Conservation (phyloP, 768 basidiomycete species). For the Hygrophorus pudorinus region DNA sequence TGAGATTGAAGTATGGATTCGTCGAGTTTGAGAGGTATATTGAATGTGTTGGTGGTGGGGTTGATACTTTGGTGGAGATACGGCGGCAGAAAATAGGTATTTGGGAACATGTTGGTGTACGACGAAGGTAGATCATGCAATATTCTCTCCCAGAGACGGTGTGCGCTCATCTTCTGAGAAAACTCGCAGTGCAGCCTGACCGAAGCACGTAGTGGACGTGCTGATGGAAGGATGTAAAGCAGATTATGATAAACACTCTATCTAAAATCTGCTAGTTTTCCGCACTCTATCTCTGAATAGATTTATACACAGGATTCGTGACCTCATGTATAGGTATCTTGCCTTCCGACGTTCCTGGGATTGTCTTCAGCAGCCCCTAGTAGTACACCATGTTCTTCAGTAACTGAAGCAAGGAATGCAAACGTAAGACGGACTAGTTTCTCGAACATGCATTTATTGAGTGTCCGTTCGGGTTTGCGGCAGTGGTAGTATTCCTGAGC, state of each 20-base stretch:
- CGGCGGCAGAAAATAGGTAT: not conserved
- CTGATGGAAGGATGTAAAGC: no score
- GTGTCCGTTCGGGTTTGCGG: conserved; percentile 75
- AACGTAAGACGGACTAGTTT: conserved; percentile 65
- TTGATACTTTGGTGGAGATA: not conserved
- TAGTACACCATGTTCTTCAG: conserved; percentile 1
- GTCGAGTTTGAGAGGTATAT: conserved; percentile 70
- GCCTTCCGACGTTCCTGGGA: conserved; percentile 81
- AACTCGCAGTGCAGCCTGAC: no score
- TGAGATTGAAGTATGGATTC: conserved; percentile 83
- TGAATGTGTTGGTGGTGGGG: conserved; percentile 24
- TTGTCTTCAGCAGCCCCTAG: conserved; percentile 84
- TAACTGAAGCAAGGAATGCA: not conserved
- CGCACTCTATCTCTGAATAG: conserved; percentile 1
- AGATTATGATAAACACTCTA: no score
- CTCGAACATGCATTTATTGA: conserved; percentile 94
- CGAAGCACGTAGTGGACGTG: no score
- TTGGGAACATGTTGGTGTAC: not conserved
- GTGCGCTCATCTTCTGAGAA: not conserved
- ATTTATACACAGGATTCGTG: conserved; percentile 57
- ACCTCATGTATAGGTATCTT: conserved; percentile 84
- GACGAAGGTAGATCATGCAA: no score
- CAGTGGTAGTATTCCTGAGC: conserved; percentile 80
- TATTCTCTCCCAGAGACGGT: not conserved
- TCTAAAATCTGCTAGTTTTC: no score